Evolutionary conservation across 371 early-diverging fungal genomes (phyloP), one percentile per base, ranked within the genome.

Genomic region (Mucor piriformis): DNA sequence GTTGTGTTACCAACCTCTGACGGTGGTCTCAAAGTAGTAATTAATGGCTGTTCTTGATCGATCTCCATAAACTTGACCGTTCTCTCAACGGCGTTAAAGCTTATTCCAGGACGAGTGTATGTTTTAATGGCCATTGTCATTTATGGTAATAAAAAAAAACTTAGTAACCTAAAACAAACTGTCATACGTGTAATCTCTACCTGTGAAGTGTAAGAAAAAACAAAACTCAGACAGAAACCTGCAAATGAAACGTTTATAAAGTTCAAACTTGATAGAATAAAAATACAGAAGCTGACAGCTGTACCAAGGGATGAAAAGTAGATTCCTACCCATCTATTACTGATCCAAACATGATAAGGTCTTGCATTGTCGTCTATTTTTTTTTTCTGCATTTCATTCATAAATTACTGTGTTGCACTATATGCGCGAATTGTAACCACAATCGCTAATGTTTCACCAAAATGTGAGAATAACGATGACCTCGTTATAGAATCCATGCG

Each of bases 61-160:
- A 92, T 85, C 15, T 70, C 69, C 60, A 84, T 73, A 63, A 92
- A 96, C 59, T 95, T 90, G 6, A 83, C 82, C 0, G 93, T 81
- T 34, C 96, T 86, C 66, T 96, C 96, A 6, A 96, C 89, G 6
- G 87, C 79, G 74, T 90, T 93, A 70, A 93, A 84, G 47, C 81
- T 79, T 87, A 91, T 88, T 73, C 94, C 94, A 52, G 93, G 71
- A 49, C 81, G 76, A 2, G 90, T 90, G 56, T 88, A 88, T 47
- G 83, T 71, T 32, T 88, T 77, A 27, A 92, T 84, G 5, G 34
- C 13, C 50, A 54, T 50, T 70, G 11, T 57, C 56, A 24, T 29
- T 42, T 40, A 40, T 6, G 3, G 3, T n/a, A n/a, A n/a, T n/a
- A n/a, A n/a, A n/a, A n/a, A n/a, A n/a, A n/a, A n/a, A n/a, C n/a